phyloP scores from a whole-genome alignment of 140 eudicot genomes.

The Bidens hawaiensis region DNA sequence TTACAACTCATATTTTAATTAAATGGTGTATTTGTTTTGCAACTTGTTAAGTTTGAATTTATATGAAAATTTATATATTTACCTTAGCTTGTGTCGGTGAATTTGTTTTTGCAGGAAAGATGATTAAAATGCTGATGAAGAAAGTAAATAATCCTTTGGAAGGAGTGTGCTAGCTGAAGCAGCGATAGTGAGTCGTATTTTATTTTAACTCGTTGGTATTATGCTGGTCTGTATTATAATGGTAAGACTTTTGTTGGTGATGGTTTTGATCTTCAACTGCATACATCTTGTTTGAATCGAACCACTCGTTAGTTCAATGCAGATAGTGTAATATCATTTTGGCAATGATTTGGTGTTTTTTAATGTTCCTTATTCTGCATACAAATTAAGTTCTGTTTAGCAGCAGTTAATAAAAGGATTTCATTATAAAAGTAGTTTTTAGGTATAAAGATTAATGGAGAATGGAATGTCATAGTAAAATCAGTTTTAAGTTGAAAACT shows the following conservation, averaged over 20 bases:
- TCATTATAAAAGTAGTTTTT: not conserved
- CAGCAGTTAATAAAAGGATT: not conserved
- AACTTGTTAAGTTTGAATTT: not conserved
- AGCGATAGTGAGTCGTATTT: not conserved
- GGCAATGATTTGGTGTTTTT: not conserved
- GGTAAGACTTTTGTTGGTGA: not conserved
- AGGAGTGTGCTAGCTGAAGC: slow-evolving; percentile 9
- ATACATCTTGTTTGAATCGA: not conserved
- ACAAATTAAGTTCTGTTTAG: not conserved
- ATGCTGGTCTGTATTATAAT: slow-evolving; percentile 14
- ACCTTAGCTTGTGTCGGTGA: not conserved
- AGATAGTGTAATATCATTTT: not conserved
- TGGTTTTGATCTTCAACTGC: not conserved
- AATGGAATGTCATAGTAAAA: no score
- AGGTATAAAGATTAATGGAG: no score
- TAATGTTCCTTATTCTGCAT: not conserved
- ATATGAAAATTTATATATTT: not conserved
- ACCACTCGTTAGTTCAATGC: not conserved
- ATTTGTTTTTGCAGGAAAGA: slow-evolving; percentile 21
- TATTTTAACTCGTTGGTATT: not conserved
- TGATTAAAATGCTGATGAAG: not conserved
- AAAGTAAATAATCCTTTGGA: slow-evolving; percentile 14
- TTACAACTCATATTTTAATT: not conserved
- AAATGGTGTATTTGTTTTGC: not conserved
- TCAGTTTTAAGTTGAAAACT: no score